Percentiles rank a stretch among this genome's conserved stretches.
phyloP scores from a whole-genome alignment of 352 stramenopile species.

The Thalassiosira mediterranea region DNA sequence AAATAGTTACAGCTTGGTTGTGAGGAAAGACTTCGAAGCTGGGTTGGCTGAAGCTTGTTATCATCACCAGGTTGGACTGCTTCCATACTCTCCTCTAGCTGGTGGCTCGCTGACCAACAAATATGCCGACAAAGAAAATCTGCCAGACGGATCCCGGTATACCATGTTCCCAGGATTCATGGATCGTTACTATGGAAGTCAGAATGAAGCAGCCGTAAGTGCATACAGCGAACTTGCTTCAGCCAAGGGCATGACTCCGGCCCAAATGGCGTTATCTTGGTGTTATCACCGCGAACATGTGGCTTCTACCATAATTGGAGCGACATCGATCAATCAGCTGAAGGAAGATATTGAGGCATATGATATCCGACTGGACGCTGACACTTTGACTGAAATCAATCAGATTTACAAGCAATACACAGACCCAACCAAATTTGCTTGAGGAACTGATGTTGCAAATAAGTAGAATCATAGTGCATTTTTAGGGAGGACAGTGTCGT shows the following conservation, averaged over 20 bases:
- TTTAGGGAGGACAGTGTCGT: no score
- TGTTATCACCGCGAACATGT: slow-evolving; percentile 82
- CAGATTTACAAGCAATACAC: slow-evolving; percentile 81
- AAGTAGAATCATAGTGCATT: no score
- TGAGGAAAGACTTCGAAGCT: slow-evolving; percentile 85
- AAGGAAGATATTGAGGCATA: slow-evolving; percentile 82
- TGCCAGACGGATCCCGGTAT: slow-evolving; percentile 60
- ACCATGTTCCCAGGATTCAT: slow-evolving; percentile 78
- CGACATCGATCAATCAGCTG: slow-evolving; percentile 81
- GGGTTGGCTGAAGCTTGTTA: slow-evolving; percentile 83
- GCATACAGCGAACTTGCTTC: slow-evolving; percentile 78
- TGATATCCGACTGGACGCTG: slow-evolving; percentile 74
- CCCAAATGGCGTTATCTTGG: slow-evolving; percentile 82
- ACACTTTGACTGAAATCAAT: slow-evolving; percentile 65
- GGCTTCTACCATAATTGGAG: slow-evolving; percentile 85
- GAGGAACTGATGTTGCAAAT: no score
- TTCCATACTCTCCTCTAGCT: slow-evolving; percentile 86
- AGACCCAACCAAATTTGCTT: slow-evolving; percentile 80
- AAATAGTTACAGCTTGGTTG: slow-evolving; percentile 86
- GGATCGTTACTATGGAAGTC: slow-evolving; percentile 66
- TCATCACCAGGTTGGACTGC: slow-evolving; percentile 82
- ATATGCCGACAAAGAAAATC: slow-evolving; percentile 77
- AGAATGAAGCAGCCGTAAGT: slow-evolving; percentile 71
- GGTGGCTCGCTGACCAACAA: slow-evolving; percentile 86
- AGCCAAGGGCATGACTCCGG: slow-evolving; percentile 63